Conservation (phyloP, 805 yeast genomes). For the Yamadazyma akitaensis region DNA sequence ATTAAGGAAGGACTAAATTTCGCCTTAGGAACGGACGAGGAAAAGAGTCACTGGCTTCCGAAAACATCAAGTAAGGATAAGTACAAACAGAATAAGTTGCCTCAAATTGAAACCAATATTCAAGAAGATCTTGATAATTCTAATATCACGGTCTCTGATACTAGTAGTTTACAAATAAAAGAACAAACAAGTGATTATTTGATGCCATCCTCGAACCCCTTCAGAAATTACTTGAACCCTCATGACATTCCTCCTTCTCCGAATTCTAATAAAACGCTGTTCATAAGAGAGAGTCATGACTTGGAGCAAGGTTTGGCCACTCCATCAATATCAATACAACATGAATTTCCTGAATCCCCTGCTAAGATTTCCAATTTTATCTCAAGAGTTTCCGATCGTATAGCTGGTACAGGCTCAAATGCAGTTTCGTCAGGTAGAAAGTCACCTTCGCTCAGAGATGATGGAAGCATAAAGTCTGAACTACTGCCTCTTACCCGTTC, state of each 20-base stretch:
- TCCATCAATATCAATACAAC: constrained; percentile 11
- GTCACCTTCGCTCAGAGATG: constrained; percentile 1
- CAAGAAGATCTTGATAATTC: not conserved
- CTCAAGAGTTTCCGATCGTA: constrained; percentile 31
- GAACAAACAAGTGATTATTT: not conserved
- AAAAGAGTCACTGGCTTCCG: constrained; percentile 31
- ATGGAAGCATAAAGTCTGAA: not conserved
- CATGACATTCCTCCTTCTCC: constrained; percentile 9
- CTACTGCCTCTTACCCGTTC: not conserved
- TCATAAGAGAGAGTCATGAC: constrained; percentile 6
- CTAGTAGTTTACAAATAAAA: not conserved
- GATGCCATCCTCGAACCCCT: constrained; percentile 7
- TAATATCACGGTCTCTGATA: not conserved
- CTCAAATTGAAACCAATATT: not conserved
- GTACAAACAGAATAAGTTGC: not conserved
- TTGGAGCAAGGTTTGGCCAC: constrained; percentile 19
- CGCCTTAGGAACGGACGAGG: constrained; percentile 29
- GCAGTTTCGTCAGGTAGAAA: not conserved
- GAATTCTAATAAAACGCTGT: constrained; percentile 4
- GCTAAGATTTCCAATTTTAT: constrained; percentile 23
- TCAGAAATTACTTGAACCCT: constrained; percentile 3
- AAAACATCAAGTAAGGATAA: not conserved
- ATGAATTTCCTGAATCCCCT: constrained; percentile 18
- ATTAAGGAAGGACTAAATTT: constrained; percentile 30
- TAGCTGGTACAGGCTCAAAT: constrained; percentile 29